These are phyloP conservation scores for Leucaena leucocephala DNA, from an alignment of 306 rosid species.

Conservation along the genomic window DNA sequence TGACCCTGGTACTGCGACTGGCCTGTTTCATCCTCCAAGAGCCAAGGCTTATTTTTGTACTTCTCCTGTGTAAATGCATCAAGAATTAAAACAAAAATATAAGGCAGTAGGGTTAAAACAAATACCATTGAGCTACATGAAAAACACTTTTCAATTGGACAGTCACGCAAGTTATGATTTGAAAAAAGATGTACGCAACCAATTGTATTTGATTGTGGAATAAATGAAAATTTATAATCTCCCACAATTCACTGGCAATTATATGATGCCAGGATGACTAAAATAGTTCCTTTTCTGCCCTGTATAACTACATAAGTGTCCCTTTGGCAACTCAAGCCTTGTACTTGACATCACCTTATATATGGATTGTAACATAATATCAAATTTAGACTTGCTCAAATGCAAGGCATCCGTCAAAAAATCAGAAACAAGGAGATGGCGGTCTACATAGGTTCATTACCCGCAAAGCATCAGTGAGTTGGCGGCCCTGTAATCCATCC, in stretches of 20 bases:
- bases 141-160: not conserved
- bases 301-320: not conserved
- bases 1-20: slow-evolving; percentile 87
- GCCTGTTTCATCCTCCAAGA: slow-evolving; percentile 96
- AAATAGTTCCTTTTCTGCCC: slow-evolving; percentile 8
- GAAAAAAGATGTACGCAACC: not conserved
- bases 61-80: slow-evolving; percentile 61
- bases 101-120: not conserved
- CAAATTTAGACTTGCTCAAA: not conserved
- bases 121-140: not conserved
- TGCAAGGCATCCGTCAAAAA: not conserved
- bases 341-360: not conserved
- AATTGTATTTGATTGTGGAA: not conserved
- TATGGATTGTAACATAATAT: not conserved
- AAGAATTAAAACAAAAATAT: slow-evolving; percentile 24
- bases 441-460: slow-evolving; percentile 42
- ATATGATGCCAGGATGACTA: slow-evolving; percentile 14
- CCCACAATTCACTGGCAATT: slow-evolving; percentile 16
- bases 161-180: not conserved
- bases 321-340: not conserved
- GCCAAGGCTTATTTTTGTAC: slow-evolving; percentile 95
- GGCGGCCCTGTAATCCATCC: slow-evolving; percentile 88
- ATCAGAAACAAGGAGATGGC: not conserved
- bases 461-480: slow-evolving; percentile 70
- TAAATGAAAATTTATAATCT: not conserved